Evolutionary conservation across 345 rosid species (phyloP), one percentile per base, ranked within the genome.

Genomic region (Lepidium aucheri): DNA sequence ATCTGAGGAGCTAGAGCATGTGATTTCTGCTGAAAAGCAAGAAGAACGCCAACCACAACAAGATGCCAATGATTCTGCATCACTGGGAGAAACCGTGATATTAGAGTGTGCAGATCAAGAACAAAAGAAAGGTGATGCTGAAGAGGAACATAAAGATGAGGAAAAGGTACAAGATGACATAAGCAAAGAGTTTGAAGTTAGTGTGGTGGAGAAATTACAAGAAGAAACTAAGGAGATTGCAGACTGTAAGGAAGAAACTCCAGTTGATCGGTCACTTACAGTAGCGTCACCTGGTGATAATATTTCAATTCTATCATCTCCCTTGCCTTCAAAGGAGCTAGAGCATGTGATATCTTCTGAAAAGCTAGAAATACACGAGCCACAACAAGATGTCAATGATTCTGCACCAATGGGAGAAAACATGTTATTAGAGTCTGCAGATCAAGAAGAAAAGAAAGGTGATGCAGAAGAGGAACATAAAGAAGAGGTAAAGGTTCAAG

Each of bases 201-300:
- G 3, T 10, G 55, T 15, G 12, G 41, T 41, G 65, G 54, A 47
- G 35, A 46, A 18, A 46, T 20, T 52, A 43, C 70, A 53, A 42
- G 67, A 67, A 44, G 60, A 58, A 44, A 36, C 50, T 41, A 51
- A 12, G 16, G 57, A 43, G 38, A 53, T 51, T 76, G 64, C 65
- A 76, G 72, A 47, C 61, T 55, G 53, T 34, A 66, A 59, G 51
- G 65, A 53, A 53, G 64, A 72, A 53, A 66, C 17, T 60, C 33
- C 47, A 6, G 65, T 33, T 22, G 68, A 57, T 16, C 74, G 28
- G 56, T 66, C 68, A 38, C 56, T 53, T 36, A 57, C 53, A 41
- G 59, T 51, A 40, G 71, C 70, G 57, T 53, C 72, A 78, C 35
- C 49, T 36, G 59, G 43, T 13, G 81, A 60, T 63, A 74, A 63